Base-by-base conservation (phyloP, 441 rosid species). In the Pelargonium fulgidum region DNA sequence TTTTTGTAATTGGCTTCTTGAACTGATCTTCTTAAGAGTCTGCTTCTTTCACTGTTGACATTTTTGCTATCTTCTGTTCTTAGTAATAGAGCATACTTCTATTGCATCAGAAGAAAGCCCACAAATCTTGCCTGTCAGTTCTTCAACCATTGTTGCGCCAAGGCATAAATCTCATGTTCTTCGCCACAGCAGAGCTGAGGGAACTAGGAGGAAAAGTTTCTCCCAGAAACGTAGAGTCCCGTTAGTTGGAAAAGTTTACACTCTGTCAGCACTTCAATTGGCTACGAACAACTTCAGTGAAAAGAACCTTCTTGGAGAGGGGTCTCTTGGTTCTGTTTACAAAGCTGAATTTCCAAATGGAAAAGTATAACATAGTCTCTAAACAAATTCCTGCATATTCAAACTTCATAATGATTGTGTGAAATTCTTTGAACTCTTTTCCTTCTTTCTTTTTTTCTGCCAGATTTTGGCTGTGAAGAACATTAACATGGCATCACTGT, bases 301-400 rank as follows among this genome's bases (percentile, higher is more conserved):
- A 82, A 85, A 84, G 72, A 90, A 88, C 68, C 83, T 89, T 66
- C 83, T 92, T 58, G 92, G 93, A 70, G 84, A 85, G 72, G 99
- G 98, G 75, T 89, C 98, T 70, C 90, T 94, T 71, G 98, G 98
- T 76, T 81, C 96, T 77, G 91, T 92, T 70, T 90, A 92, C 87
- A 89, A 77, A 86, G 97, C 96, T 14, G 81, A 85, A 75, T 85
- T 92, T 66, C 85, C 87, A 7, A 86, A 87, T 78, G 95, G 93
- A 73, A 87, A 85, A 72, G 99, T 92, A 85, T 71, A 24, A 1
- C 61, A 54, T 16, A 16, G 61, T 6, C 61, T n/a, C 22, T n/a
- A 16, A 10, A 22, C n/a, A 7, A 4, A 29, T 61, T 66, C 39
- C 39, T 72, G 61, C 7, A 58, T 68, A 67, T 16, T 67, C 14